Conservation (phyloP, 1,139 yeast genomes). For the Diutina rugosa region DNA sequence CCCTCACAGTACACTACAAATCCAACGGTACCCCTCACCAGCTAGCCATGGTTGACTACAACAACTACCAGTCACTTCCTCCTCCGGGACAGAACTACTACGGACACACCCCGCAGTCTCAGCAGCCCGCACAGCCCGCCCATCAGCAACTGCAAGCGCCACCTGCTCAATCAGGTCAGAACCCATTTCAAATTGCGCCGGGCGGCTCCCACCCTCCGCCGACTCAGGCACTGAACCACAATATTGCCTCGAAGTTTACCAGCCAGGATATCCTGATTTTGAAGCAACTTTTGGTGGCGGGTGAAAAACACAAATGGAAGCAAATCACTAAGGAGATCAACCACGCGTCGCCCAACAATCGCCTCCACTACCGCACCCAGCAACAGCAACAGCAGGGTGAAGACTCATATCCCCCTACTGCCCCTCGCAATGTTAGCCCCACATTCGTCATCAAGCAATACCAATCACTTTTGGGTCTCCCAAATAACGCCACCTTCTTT, state of each 20-base stretch:
- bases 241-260: conserved; percentile 14
- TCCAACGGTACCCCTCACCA: neutral
- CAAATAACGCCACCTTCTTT: conserved; percentile 24
- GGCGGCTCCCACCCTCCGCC: conserved; percentile 1
- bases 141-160: neutral
- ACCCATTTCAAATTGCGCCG: neutral
- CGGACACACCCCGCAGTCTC: conserved; percentile 2
- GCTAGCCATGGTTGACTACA: neutral
- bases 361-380: conserved; percentile 3
- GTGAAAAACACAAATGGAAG: conserved; percentile 35
- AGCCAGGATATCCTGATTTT: conserved; percentile 26
- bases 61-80: neutral
- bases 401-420: neutral
- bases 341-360: conserved; percentile 9
- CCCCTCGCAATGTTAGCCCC: conserved; percentile 26
- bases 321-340: conserved; percentile 33
- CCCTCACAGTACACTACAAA: neutral
- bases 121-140: neutral
- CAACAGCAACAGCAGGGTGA: neutral
- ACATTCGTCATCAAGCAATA: conserved; percentile 33
- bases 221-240: neutral
- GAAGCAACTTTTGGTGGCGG: conserved; percentile 24
- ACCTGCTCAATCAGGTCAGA: neutral
- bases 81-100: neutral
- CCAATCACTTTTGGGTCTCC: conserved; percentile 27